phyloP scores from a whole-genome alignment of 2,329 filamentous ascomycete species.

The Colletotrichum echinochloae region DNA sequence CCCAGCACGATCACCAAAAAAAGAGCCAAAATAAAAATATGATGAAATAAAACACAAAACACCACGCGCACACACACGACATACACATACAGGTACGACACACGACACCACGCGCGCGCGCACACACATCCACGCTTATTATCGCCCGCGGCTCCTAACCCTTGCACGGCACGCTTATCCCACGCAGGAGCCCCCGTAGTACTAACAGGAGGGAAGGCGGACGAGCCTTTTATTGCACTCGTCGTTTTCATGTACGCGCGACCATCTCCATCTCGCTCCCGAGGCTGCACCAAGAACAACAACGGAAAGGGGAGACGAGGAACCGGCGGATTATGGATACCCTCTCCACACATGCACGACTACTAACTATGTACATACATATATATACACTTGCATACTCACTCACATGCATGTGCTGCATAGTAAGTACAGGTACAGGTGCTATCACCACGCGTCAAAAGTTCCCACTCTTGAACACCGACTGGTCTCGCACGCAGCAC shows the following conservation, averaged over 20 bases:
- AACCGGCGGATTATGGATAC: slow-evolving; percentile 10
- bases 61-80: slow-evolving; percentile 12
- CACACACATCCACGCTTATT: slow-evolving; percentile 14
- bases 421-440: too few relatives aligned
- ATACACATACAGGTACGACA: background rate
- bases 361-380: too few relatives aligned
- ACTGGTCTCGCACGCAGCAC: background rate
- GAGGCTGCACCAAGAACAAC: background rate
- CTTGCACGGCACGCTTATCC: slow-evolving; percentile 22
- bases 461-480: background rate
- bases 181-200: slow-evolving; percentile 6
- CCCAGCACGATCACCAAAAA: slow-evolving; percentile 8
- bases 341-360: background rate
- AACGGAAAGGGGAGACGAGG: background rate
- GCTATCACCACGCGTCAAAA: background rate
- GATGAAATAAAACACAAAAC: slow-evolving; percentile 1
- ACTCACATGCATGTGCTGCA: too few relatives aligned
- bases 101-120: slow-evolving; percentile 1
- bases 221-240: background rate
- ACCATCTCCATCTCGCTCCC: background rate
- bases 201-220: too few relatives aligned
- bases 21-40: background rate
- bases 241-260: slow-evolving; percentile 7
- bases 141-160: slow-evolving; percentile 11
- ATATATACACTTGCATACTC: too few relatives aligned